A percentile compares a stretch with the other conserved stretches of the same genome.
Evolutionary conservation across 1,139 yeast genomes (phyloP).

Genomic region (Yamadazyma kanchanaburiensis): DNA sequence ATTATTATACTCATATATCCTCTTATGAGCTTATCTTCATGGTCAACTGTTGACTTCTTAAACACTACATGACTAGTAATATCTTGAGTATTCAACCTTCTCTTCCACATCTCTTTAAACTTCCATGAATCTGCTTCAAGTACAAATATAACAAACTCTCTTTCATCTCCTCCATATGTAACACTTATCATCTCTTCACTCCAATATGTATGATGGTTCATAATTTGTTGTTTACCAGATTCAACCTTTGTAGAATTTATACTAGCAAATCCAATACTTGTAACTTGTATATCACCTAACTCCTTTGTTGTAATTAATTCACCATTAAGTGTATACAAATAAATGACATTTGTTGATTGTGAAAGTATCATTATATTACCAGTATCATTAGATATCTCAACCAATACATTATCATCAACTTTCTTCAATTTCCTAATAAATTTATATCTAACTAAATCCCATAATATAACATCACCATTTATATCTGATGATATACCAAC

Average conservation of each 20-base stretch:
- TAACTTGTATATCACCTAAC: slow-evolving; percentile 15
- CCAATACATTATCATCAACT: slow-evolving; percentile 11
- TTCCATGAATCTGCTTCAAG: slow-evolving; percentile 11
- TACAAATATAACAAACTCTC: slow-evolving; percentile 23
- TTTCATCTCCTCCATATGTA: slow-evolving; percentile 20
- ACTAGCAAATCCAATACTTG: slow-evolving; percentile 31
- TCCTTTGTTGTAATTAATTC: slow-evolving; percentile 24
- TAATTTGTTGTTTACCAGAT: slow-evolving; percentile 19
- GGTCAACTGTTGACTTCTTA: slow-evolving; percentile 30
- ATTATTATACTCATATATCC: slow-evolving; percentile 30
- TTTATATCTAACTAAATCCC: slow-evolving; percentile 57
- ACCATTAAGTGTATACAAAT: slow-evolving; percentile 56
- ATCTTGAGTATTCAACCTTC: slow-evolving; percentile 1
- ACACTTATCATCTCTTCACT: slow-evolving; percentile 24
- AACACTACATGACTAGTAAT: slow-evolving; percentile 26
- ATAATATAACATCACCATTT: slow-evolving; percentile 47
- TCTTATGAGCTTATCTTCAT: slow-evolving; percentile 33
- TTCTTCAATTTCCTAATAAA: slow-evolving; percentile 42
- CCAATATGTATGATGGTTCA: slow-evolving; percentile 36
- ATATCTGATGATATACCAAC: slow-evolving; percentile 50
- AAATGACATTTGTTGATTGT: slow-evolving; percentile 19
- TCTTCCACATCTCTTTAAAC: slow-evolving; percentile 14
- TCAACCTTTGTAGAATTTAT: slow-evolving; percentile 27
- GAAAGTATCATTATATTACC: slow-evolving; percentile 48
- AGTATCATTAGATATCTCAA: slow-evolving; percentile 51